phyloP scores from a whole-genome alignment of 2,329 filamentous ascomycete genomes.

The Orbilia blumenaviensis region DNA sequence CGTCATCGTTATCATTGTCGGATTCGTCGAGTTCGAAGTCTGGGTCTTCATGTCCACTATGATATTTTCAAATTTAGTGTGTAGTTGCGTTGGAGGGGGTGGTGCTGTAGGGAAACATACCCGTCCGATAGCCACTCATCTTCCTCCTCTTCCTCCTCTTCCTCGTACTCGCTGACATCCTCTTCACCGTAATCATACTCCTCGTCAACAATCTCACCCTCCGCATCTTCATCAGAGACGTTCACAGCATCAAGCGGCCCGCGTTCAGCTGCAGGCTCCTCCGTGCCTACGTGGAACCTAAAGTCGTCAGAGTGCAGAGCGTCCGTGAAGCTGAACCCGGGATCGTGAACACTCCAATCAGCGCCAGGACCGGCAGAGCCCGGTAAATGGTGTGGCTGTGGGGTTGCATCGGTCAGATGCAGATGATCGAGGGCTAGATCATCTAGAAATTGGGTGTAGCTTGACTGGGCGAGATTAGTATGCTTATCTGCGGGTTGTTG shows the following conservation, averaged over 20 bases:
- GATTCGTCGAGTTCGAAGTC: slow-evolving; percentile 44
- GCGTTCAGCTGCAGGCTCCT: slow-evolving; percentile 25
- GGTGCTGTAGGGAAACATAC: background rate
- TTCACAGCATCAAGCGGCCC: slow-evolving; percentile 30
- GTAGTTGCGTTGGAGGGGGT: background rate
- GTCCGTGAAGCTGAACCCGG: slow-evolving; percentile 48
- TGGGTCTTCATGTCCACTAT: slow-evolving; percentile 30
- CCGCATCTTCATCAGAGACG: slow-evolving; percentile 45
- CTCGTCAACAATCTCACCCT: slow-evolving; percentile 46
- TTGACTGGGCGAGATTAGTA: background rate
- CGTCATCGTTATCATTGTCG: slow-evolving; percentile 47
- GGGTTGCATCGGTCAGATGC: slow-evolving; percentile 28
- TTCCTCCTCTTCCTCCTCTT: slow-evolving; percentile 45
- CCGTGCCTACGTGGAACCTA: slow-evolving; percentile 8
- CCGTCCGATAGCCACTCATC: slow-evolving; percentile 50
- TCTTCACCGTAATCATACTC: slow-evolving; percentile 41
- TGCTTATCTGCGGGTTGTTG: background rate
- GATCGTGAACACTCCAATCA: slow-evolving; percentile 41
- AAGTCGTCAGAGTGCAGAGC: slow-evolving; percentile 49
- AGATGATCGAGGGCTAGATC: slow-evolving; percentile 11
- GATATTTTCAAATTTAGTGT: background rate
- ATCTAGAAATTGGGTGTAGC: slow-evolving; percentile 8
- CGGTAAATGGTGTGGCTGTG: slow-evolving; percentile 31
- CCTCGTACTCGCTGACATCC: slow-evolving; percentile 43
- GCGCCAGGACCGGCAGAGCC: background rate